Base-by-base conservation (phyloP, 345 rosid genomes). In the Stellera chamaejasme region DNA sequence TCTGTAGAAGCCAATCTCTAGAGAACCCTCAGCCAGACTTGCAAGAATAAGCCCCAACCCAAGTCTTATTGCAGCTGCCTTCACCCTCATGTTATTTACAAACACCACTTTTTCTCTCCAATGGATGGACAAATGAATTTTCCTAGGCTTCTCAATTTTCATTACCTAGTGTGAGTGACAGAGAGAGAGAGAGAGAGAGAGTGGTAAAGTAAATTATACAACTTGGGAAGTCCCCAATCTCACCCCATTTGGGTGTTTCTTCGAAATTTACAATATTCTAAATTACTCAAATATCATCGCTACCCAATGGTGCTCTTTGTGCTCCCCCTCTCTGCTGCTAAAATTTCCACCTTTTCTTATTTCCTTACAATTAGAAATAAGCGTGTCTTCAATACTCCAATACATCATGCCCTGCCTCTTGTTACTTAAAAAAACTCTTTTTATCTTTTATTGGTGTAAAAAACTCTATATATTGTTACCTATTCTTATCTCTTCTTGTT, bases 1-100 rank as follows among this genome's bases (percentile, higher is more conserved):
- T 51, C 64, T 58, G 66, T 76, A 76, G 56, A 72, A 72, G n/a
- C 69, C 77, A 6, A 60, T 61, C 42, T 49, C 55, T 10, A 72
- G 60, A 14, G 41, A 48, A 39, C 75, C 72, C 23, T 28, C 49
- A 23, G 13, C 55, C 6, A 54, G 44, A 60, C 27, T 60, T 13
- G 49, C 65, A 36, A 63, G 44, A 59, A 65, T 10, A 13, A 59
- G 25, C 11, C 26, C 62, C 8, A 65, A 25, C 26, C 57, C 32
- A 32, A 51, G 10, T 50, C 32, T 15, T 47, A 50, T 10, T 15
- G 45, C 56, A 14, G 60, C 41, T 43, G 39, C 51, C 54, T 46
- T 55, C 50, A 57, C 53, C 58, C 23, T 59, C 69, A 64, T 68
- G 42, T 46, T 68, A 61, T 10, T 60, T 32, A 32, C 45, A 27